These are phyloP conservation scores for Salix brachista DNA, from an alignment of 345 rosid genomes.

Conservation along the genomic window DNA sequence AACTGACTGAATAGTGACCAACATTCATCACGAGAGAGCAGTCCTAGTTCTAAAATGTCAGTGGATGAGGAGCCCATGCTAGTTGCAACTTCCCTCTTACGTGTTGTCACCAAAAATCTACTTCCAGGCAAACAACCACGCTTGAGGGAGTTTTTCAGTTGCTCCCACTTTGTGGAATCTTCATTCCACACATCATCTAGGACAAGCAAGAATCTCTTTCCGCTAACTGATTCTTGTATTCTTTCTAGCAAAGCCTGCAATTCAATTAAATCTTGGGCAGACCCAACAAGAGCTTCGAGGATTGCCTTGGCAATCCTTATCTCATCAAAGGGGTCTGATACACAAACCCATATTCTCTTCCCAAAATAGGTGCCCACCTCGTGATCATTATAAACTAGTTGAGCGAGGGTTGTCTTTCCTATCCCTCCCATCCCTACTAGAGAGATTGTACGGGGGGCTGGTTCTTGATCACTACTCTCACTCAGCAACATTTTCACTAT, in stretches of 20 bases:
- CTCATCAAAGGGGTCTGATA: constrained; percentile 12
- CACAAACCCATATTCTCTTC: constrained; percentile 16
- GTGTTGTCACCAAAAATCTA: background rate
- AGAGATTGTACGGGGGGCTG: background rate
- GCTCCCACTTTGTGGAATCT: background rate
- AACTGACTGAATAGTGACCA: constrained; percentile 5
- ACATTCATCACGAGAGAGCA: background rate
- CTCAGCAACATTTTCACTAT: background rate
- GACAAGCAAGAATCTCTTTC: background rate
- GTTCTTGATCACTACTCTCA: background rate
- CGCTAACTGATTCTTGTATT: background rate
- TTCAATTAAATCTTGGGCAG: background rate
- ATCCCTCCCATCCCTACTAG: constrained; percentile 6
- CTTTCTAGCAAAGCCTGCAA: background rate
- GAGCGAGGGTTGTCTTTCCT: constrained; percentile 6
- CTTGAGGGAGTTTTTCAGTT: background rate
- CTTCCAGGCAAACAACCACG: background rate
- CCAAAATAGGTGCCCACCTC: background rate
- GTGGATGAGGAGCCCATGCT: background rate
- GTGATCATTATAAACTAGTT: background rate
- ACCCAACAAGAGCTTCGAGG: background rate
- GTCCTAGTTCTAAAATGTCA: background rate
- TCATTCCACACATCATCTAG: constrained; percentile 8
- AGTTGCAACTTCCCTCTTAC: background rate
- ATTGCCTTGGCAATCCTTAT: background rate